A percentile compares a stretch with the other conserved stretches of the same genome.
phyloP scores from a whole-genome alignment of 495 filamentous ascomycete species.

The Glarea lozoyensis region DNA sequence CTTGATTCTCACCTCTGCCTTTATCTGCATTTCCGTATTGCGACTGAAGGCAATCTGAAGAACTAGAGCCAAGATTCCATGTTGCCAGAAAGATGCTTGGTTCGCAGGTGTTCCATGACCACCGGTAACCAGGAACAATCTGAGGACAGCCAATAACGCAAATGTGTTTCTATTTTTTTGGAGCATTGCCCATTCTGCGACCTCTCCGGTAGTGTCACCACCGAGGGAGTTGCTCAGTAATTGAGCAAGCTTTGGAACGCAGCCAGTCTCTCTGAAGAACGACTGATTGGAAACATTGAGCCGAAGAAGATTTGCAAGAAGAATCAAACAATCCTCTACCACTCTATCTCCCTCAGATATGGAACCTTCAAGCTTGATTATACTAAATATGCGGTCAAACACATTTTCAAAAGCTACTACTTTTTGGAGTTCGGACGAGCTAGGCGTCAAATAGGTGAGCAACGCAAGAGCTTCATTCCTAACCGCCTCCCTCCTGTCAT shows the following conservation, averaged over 20 bases:
- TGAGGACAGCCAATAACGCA: constrained; percentile 76
- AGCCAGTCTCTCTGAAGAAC: constrained; percentile 86
- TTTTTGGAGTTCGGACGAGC: constrained; percentile 67
- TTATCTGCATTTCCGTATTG: constrained; percentile 63
- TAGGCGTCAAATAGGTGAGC: constrained; percentile 42
- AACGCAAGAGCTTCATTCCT: constrained; percentile 60
- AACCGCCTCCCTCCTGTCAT: constrained; percentile 80
- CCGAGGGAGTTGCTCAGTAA: constrained; percentile 57
- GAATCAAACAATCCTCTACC: constrained; percentile 88
- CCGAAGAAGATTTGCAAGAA: constrained; percentile 83
- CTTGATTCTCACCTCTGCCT: constrained; percentile 57
- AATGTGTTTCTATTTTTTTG: constrained; percentile 89
- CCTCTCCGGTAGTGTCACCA: constrained; percentile 46
- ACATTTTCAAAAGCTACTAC: constrained; percentile 91
- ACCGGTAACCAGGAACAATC: constrained; percentile 74
- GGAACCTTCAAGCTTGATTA: constrained; percentile 75
- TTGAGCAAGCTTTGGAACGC: constrained; percentile 60
- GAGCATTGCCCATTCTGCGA: constrained; percentile 61
- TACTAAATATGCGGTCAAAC: constrained; percentile 74
- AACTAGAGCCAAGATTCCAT: constrained; percentile 71
- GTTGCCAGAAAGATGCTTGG: constrained; percentile 76
- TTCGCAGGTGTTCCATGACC: constrained; percentile 74
- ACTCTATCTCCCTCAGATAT: constrained; percentile 79
- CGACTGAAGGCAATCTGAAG: constrained; percentile 78
- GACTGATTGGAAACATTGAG: constrained; percentile 90